Conservation (phyloP, 768 basidiomycete genomes). For the Rhizopogon vesiculosus region DNA sequence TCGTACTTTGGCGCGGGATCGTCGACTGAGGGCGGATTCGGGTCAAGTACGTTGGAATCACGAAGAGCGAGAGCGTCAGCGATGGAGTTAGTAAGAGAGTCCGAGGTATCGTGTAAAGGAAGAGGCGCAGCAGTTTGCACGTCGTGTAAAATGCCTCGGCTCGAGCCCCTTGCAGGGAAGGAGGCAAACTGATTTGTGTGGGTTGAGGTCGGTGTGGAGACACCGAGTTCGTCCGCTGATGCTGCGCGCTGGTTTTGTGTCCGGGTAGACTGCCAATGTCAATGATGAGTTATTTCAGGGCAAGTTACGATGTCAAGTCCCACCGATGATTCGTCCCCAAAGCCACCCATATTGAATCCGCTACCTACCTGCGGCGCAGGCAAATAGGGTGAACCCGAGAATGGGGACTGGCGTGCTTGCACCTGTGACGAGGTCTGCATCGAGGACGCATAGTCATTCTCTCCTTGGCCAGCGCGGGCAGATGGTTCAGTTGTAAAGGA, state of each 20-base stretch:
- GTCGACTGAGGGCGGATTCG: conserved; percentile 10
- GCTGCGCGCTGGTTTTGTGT: conserved; percentile 16
- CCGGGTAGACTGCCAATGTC: conserved; percentile 9
- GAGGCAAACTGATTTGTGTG: conserved; percentile 51
- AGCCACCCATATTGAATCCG: conserved; percentile 19
- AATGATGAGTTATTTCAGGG: conserved; percentile 12
- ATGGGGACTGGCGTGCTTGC: background rate
- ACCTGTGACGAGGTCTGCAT: conserved; percentile 2
- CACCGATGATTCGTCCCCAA: conserved; percentile 3
- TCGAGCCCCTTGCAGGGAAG: conserved; percentile 45
- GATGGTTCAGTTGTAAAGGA: conserved; percentile 38
- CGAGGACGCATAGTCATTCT: conserved; percentile 6
- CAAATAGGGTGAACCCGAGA: conserved; percentile 15
- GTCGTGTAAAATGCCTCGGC: conserved; percentile 16
- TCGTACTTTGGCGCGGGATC: conserved; percentile 38
- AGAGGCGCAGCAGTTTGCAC: conserved; percentile 19
- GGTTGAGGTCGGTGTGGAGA: conserved; percentile 1
- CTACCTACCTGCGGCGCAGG: conserved; percentile 29
- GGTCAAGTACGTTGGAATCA: conserved; percentile 6
- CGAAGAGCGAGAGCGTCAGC: conserved; percentile 30
- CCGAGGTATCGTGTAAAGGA: conserved; percentile 1
- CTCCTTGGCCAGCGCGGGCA: conserved; percentile 4
- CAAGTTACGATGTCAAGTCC: conserved; percentile 3
- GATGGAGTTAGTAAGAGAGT: conserved; percentile 35
- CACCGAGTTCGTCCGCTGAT: conserved; percentile 22